A percentile compares a stretch with the other conserved stretches of the same genome.
Conservation (phyloP, 257 asterid species). For the Nicotiana benthamiana region DNA sequence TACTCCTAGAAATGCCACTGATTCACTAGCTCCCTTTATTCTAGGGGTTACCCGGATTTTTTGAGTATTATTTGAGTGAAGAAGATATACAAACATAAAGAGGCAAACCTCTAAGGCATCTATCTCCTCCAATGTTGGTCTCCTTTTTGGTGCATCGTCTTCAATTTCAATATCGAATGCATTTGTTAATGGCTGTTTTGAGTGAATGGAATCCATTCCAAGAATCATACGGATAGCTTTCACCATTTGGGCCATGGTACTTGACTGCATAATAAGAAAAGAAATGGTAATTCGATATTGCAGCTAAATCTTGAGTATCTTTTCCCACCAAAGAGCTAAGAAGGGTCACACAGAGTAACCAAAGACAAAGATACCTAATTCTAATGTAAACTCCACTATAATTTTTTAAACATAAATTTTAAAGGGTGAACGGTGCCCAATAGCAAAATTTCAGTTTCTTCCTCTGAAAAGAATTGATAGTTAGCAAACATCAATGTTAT, state of each 20-base stretch:
- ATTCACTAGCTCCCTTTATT: not conserved
- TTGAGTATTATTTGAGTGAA: not conserved
- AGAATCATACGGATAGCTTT: slow-evolving; percentile 89
- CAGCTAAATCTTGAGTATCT: not conserved
- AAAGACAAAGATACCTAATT: too few species aligned
- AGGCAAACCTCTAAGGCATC: slow-evolving; percentile 87
- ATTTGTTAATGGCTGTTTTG: slow-evolving; percentile 32
- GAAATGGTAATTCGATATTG: slow-evolving; percentile 4
- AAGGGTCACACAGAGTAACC: not conserved
- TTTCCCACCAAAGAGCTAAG: not conserved
- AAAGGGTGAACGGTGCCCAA: too few species aligned
- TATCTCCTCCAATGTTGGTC: slow-evolving; percentile 90
- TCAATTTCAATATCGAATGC: slow-evolving; percentile 59
- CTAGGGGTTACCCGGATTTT: not conserved
- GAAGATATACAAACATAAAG: not conserved
- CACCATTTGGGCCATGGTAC: slow-evolving; percentile 92
- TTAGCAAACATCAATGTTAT: too few species aligned
- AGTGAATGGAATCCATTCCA: slow-evolving; percentile 57
- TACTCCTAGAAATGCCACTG: not conserved
- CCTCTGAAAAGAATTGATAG: too few species aligned
- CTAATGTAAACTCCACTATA: too few species aligned
- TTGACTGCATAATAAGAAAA: slow-evolving; percentile 47
- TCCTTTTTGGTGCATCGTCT: slow-evolving; percentile 78
- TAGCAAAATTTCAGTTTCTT: too few species aligned
- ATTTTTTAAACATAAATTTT: too few species aligned